Evolutionary conservation across 78 protist genomes (phyloP).

Genomic region (Capsaspora owczarzaki): DNA sequence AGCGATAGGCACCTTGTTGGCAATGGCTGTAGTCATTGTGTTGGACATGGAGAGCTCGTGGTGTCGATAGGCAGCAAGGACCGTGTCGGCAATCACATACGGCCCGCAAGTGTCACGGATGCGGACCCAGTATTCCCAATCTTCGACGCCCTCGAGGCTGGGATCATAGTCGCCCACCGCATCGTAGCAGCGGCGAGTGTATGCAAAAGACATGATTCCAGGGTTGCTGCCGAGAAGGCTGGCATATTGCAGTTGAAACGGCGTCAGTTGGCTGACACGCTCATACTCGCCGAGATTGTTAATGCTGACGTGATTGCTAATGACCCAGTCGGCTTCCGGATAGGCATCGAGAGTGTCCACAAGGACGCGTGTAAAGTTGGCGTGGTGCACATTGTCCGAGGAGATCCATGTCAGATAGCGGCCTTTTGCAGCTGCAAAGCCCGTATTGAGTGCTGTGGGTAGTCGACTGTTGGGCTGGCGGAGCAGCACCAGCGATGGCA

Average conservation of each 20-base stretch:
- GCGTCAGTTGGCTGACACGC: not conserved
- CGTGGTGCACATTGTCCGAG: not conserved
- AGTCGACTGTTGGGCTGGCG: not conserved
- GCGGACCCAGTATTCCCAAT: constrained; percentile 1
- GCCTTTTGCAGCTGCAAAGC: not conserved
- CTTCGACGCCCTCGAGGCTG: not conserved
- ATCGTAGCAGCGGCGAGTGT: not conserved
- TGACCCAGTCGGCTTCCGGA: not conserved
- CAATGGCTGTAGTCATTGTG: too few species aligned
- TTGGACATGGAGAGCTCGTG: too few species aligned
- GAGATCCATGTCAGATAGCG: not conserved
- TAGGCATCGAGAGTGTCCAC: not conserved
- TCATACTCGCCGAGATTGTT: too few species aligned
- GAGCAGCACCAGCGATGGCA: too few species aligned
- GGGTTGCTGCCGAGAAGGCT: not conserved
- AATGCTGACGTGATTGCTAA: not conserved
- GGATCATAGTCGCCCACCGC: not conserved
- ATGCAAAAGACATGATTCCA: not conserved
- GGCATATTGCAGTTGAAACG: not conserved
- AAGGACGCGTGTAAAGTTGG: not conserved
- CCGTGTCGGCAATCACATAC: too few species aligned
- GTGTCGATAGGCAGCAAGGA: too few species aligned
- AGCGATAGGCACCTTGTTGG: too few species aligned
- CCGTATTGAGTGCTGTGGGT: not conserved
- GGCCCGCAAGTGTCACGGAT: too few species aligned